A percentile compares a stretch with the other conserved stretches of the same genome.
These are phyloP conservation scores for Kregervanrija pseudodelftensis DNA, from an alignment of 805 yeast species.

Conservation along the genomic window DNA sequence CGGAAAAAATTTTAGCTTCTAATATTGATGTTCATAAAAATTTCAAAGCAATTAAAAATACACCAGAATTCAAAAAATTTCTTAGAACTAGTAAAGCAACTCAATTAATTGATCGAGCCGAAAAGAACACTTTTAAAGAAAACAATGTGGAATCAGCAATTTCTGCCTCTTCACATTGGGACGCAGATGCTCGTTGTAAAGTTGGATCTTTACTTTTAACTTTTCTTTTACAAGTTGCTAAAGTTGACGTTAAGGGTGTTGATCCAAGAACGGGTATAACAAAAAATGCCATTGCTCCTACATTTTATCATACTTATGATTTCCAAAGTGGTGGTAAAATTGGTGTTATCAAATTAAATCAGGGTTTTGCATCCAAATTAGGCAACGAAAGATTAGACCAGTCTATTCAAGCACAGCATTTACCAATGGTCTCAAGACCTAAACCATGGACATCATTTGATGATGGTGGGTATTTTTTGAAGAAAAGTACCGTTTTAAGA, in stretches of 20 bases:
- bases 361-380: constrained; percentile 54
- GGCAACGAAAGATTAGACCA: constrained; percentile 59
- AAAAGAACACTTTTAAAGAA: constrained; percentile 11
- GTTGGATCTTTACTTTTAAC: constrained; percentile 78
- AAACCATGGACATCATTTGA: constrained; percentile 77
- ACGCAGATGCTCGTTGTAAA: constrained; percentile 41
- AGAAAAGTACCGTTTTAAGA: constrained; percentile 60
- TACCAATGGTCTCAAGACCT: constrained; percentile 94
- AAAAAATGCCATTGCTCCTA: constrained; percentile 77
- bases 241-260: constrained; percentile 65
- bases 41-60: constrained; percentile 40
- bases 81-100: constrained; percentile 28
- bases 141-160: constrained; percentile 10
- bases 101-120: constrained; percentile 21
- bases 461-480: constrained; percentile 77
- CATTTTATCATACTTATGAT: constrained; percentile 84
- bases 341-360: constrained; percentile 77
- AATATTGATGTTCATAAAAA: constrained; percentile 52
- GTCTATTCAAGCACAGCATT: constrained; percentile 67
- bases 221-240: constrained; percentile 72
- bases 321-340: constrained; percentile 69
- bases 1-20: constrained; percentile 53
- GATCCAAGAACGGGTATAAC: constrained; percentile 72
- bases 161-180: constrained; percentile 19
- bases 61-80: constrained; percentile 34